Base-by-base conservation (phyloP, 78 protist species). In the Protostelium mycophagum region DNA sequence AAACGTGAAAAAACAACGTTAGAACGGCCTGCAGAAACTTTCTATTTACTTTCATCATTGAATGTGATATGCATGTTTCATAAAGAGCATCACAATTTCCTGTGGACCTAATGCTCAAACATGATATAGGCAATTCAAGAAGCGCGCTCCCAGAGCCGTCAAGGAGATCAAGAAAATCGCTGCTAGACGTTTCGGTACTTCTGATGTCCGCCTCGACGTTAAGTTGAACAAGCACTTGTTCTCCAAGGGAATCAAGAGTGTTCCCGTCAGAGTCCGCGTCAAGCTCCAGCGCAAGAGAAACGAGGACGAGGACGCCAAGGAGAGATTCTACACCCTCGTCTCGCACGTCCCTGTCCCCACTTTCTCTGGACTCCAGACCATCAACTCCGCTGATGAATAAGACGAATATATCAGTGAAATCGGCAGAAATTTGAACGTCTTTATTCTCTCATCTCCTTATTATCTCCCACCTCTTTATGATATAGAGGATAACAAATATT, bases 121-220 rank as follows among this genome's bases (percentile, higher is more conserved):
- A 84, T 0, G 39, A 37, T 85, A 38, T 38, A 93, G 97, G n/a
- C 85, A 92, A 91, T 97, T 98, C 98, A 96, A 96, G 93, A 90
- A 89, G 87, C 93, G 98, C 34, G 99, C 99, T 9, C 99, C 98
- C 86, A 88, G 94, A 84, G 99, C 99, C 28, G 84, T 97, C 88
- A 91, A 91, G 87, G 95, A 87, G 90, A 91, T 98, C 91, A 63
- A 83, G 85, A 83, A 83, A 28, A 96, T 97, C 84, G 99, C 98
- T 73, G 83, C 86, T 83, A 87, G 94, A 91, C 37, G 28, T 63
- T 97, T 97, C 98, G 95, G 96, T 63, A 98, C 99, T 83, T 37
- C 38, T 35, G 99, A 97, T 87, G 98, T 97, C 38, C 96, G 98
- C 38, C 38, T 98, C 34, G 97, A 96, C 88, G 73, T 93, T 38